Evolutionary conservation across 495 filamentous ascomycete species (phyloP).

Genomic region (Aspergillus campestris): DNA sequence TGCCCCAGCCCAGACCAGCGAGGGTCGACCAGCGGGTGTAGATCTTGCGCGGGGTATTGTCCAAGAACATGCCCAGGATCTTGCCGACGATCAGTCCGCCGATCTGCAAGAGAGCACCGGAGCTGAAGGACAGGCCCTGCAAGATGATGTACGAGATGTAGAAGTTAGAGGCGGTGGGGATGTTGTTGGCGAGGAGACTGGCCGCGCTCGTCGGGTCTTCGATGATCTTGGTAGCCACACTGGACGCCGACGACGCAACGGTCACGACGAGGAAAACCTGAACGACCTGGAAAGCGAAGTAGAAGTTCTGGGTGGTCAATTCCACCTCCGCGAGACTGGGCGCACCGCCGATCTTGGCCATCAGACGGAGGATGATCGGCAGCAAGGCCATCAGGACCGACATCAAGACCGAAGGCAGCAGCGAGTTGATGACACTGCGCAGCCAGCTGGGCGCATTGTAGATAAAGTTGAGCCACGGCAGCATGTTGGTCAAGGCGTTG

Average conservation of each 20-base stretch:
- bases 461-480: slow-evolving; percentile 68
- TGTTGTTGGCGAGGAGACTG: slow-evolving; percentile 58
- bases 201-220: slow-evolving; percentile 52
- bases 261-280: slow-evolving; percentile 92
- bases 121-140: slow-evolving; percentile 79
- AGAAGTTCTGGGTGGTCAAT: slow-evolving; percentile 80
- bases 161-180: slow-evolving; percentile 83
- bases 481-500: slow-evolving; percentile 48
- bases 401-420: slow-evolving; percentile 72
- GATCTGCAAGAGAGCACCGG: slow-evolving; percentile 67
- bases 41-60: slow-evolving; percentile 67
- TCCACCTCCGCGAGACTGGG: slow-evolving; percentile 74
- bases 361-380: slow-evolving; percentile 74
- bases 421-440: slow-evolving; percentile 74
- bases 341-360: slow-evolving; percentile 71
- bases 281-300: slow-evolving; percentile 91
- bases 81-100: slow-evolving; percentile 69
- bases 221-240: slow-evolving; percentile 51
- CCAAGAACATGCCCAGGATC: slow-evolving; percentile 64
- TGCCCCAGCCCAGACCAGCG: slow-evolving; percentile 71
- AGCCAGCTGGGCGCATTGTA: slow-evolving; percentile 59
- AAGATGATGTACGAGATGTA: slow-evolving; percentile 94
- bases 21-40: slow-evolving; percentile 60
- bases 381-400: slow-evolving; percentile 84
- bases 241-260: slow-evolving; percentile 56